Conservation (phyloP, 202 grass and related monocot genomes). For the Cymbopogon flexuosus region DNA sequence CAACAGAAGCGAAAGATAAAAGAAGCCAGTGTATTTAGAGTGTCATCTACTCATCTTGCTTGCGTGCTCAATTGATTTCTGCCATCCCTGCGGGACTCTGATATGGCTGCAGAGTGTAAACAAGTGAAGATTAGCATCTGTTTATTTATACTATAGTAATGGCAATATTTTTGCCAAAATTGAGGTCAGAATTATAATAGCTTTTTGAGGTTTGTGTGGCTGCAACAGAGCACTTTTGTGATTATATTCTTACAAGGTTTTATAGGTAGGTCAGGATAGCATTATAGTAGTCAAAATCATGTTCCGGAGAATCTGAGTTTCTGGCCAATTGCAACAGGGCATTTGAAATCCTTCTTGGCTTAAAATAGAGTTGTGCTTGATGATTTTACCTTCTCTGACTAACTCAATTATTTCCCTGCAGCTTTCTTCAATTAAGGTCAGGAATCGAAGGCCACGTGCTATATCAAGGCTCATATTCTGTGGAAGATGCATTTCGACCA, state of each 20-base stretch:
- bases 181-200: neutral
- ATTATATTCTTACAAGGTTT: neutral
- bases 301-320: neutral
- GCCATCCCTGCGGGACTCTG: conserved; percentile 11
- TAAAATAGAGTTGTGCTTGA: conserved; percentile 11
- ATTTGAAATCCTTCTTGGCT: neutral
- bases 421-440: conserved; percentile 49
- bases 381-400: neutral
- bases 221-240: neutral
- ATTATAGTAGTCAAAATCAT: neutral
- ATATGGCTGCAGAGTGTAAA: neutral
- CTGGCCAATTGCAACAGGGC: neutral
- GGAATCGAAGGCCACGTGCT: conserved; percentile 35
- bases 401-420: conserved; percentile 43
- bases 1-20: no score
- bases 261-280: neutral
- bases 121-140: neutral
- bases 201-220: neutral
- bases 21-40: no score
- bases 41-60: no score
- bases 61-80: neutral
- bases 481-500: conserved; percentile 76
- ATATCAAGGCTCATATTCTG: conserved; percentile 62
- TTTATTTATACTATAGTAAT: neutral
- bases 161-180: neutral